phyloP scores from a whole-genome alignment of 192 early-diverging fungal species.

The Backusella macrospora region DNA sequence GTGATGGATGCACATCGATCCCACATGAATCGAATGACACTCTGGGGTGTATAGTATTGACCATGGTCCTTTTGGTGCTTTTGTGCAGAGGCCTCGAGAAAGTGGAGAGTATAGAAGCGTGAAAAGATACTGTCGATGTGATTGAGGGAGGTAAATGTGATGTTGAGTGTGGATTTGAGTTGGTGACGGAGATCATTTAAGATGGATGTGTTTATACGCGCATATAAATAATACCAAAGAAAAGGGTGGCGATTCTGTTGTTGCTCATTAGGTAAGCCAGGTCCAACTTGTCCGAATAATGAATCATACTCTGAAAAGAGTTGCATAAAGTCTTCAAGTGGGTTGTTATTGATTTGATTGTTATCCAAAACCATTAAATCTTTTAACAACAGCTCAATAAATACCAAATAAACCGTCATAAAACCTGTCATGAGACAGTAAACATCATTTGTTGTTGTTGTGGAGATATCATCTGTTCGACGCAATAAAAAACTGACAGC shows the following conservation, averaged over 20 bases:
- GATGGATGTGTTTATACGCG: not conserved
- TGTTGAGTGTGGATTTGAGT: not conserved
- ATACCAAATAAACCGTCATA: slow-evolving; percentile 48
- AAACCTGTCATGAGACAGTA: slow-evolving; percentile 49
- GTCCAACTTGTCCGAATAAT: slow-evolving; percentile 22
- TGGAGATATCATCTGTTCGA: not conserved
- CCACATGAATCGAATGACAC: slow-evolving; percentile 64
- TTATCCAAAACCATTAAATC: not conserved
- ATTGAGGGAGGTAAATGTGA: slow-evolving; percentile 25
- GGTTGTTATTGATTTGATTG: not conserved
- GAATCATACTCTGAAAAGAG: slow-evolving; percentile 43
- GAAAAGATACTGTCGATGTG: slow-evolving; percentile 48
- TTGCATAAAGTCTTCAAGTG: slow-evolving; percentile 27
- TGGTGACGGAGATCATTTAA: not conserved
- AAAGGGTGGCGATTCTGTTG: slow-evolving; percentile 11
- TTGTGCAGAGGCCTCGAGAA: slow-evolving; percentile 49
- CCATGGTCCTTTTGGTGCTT: slow-evolving; percentile 67
- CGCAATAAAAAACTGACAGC: slow-evolving; percentile 21
- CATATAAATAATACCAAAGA: slow-evolving; percentile 29
- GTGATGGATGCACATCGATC: slow-evolving; percentile 28
- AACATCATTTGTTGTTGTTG: slow-evolving; percentile 22
- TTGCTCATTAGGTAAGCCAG: too few species aligned
- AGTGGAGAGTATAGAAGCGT: slow-evolving; percentile 53
- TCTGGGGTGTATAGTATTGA: slow-evolving; percentile 60
- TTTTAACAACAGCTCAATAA: slow-evolving; percentile 26